These are phyloP conservation scores for Astragalus membranaceus DNA, from an alignment of 306 rosid species.

Conservation along the genomic window DNA sequence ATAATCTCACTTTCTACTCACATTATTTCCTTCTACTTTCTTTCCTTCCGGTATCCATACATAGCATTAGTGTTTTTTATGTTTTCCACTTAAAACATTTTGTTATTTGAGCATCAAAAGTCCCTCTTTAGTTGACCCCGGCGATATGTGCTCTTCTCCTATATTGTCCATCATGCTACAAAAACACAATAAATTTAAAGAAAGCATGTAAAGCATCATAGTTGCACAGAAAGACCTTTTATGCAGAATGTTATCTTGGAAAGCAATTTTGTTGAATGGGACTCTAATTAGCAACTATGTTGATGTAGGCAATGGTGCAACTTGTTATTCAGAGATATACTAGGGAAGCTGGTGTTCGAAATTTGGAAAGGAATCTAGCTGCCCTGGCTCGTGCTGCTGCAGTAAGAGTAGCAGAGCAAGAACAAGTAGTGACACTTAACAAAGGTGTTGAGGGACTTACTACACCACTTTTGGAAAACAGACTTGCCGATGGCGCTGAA, in stretches of 20 bases:
- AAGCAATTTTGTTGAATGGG: slow-evolving; percentile 10
- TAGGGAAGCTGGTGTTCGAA: slow-evolving; percentile 98
- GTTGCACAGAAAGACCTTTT: slow-evolving; percentile 3
- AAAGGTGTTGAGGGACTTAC: slow-evolving; percentile 67
- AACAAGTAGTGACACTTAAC: slow-evolving; percentile 55
- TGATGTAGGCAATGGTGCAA: slow-evolving; percentile 73
- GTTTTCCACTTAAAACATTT: background rate
- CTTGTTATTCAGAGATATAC: slow-evolving; percentile 86
- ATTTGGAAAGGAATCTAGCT: slow-evolving; percentile 83
- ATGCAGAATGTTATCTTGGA: background rate
- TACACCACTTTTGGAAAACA: slow-evolving; percentile 76
- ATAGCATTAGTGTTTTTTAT: background rate
- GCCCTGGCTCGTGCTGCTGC: slow-evolving; percentile 98
- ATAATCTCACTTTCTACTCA: no score
- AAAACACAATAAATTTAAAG: background rate
- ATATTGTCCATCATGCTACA: background rate
- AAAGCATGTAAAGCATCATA: background rate
- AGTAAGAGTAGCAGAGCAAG: slow-evolving; percentile 87
- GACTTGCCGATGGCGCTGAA: slow-evolving; percentile 82
- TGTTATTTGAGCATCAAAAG: slow-evolving; percentile 9
- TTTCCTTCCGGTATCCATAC: no score
- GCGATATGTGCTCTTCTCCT: slow-evolving; percentile 2
- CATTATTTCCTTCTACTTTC: no score
- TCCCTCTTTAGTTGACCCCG: slow-evolving; percentile 1
- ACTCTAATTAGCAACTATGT: slow-evolving; percentile 16